These are phyloP conservation scores for Lojkania enalia DNA, from an alignment of 2,329 filamentous ascomycete species.

Conservation along the genomic window DNA sequence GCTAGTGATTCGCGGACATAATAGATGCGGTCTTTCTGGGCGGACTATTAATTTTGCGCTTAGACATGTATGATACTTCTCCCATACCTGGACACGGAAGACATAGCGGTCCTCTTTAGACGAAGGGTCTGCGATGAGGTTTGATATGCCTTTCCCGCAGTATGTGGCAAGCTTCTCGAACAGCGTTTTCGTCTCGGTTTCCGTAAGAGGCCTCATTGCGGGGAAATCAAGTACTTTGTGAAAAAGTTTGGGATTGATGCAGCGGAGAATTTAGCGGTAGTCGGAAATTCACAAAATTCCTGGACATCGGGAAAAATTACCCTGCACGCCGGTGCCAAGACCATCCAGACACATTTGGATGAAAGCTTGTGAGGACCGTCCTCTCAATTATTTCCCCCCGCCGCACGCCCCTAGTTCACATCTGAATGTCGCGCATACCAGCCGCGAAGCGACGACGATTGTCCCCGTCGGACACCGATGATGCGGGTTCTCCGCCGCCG, in stretches of 20 bases:
- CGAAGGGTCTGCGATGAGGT: constrained; percentile 58
- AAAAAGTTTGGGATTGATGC: constrained; percentile 1
- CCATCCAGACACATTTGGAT: constrained; percentile 9
- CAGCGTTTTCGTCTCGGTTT: constrained; percentile 75
- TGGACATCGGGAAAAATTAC: constrained; percentile 24
- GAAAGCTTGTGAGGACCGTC: too few relatives aligned
- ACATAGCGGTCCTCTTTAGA: constrained; percentile 42
- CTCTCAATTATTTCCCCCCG: too few relatives aligned
- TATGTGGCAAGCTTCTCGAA: constrained; percentile 95
- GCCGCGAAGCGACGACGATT: constrained; percentile 43
- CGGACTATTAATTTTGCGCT: constrained; percentile 10
- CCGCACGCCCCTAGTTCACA: background rate
- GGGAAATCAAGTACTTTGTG: constrained; percentile 2
- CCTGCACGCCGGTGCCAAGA: constrained; percentile 8
- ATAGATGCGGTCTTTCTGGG: constrained; percentile 83
- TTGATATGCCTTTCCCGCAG: constrained; percentile 82
- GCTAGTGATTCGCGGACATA: constrained; percentile 88
- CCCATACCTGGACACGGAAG: constrained; percentile 57
- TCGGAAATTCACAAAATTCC: constrained; percentile 3
- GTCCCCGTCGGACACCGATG: constrained; percentile 39
- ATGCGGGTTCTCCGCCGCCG: constrained; percentile 16
- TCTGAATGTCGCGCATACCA: constrained; percentile 38
- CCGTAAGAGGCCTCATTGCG: constrained; percentile 80
- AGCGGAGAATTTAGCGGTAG: constrained; percentile 8
- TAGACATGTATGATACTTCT: constrained; percentile 29